Base-by-base conservation (phyloP, 371 early-diverging fungal genomes). In the Umbelopsis sp. region DNA sequence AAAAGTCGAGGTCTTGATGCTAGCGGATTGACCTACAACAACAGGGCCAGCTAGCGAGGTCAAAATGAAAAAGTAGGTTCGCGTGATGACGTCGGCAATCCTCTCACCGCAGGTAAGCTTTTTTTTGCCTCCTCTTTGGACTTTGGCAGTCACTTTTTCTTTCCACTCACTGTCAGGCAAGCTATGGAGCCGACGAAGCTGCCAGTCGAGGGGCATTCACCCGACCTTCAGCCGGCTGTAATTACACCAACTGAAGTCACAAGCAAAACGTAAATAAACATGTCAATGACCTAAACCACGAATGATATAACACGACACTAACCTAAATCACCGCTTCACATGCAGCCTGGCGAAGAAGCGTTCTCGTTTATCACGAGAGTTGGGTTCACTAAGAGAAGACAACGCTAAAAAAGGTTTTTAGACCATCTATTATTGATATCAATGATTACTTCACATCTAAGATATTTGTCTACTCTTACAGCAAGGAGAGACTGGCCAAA, bases 401-500 rank as follows among this genome's bases (percentile, higher is more conserved):
- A 82, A 79, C 44, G 76, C 74, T 53, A 78, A 78, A 70, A 68
- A 74, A 78, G 77, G 83, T 82, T 41, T 7, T 0, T 41, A 10
- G 4, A 7, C 7, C 12, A 41, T 41, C 7, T 7, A 10, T 41
- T 12, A 41, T 1, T 41, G 12, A 41, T 3, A 41, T 29, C 1
- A 41, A 12, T 41, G 41, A 41, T 7, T 41, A 10, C 41, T 41
- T 41, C 41, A 41, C 10, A 7, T 41, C 41, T 41, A 41, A 50
- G 37, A 35, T 32, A 18, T 16, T 46, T 25, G 57, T 46, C 24
- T 57, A 62, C 45, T 48, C 37, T 24, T 38, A 14, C 66, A 84
- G 84, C 81, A 22, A 73, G 70, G 63, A 74, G 76, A 20, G 79
- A 78, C 66, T 66, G 70, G 32, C 78, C 85, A 25, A 85, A 86